Conservation (phyloP, 2,329 filamentous ascomycete genomes). For the Ramularia collo-cygni region DNA sequence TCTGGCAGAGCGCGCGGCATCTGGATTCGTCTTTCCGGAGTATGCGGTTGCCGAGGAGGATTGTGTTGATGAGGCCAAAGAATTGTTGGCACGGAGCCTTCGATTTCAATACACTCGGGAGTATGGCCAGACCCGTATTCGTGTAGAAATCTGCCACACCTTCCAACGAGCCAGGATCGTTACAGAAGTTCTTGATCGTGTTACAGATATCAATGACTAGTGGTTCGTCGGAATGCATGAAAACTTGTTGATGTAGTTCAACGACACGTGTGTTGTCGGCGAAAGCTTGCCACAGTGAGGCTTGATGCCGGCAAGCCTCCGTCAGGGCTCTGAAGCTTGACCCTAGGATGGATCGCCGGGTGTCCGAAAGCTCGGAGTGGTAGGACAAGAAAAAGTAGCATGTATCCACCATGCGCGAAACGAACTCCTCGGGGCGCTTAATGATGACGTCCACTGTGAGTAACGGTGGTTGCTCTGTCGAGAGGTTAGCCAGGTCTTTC, state of each 20-base stretch:
- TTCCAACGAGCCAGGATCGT: conserved; percentile 11
- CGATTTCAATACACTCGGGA: conserved; percentile 16
- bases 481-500: conserved; percentile 3
- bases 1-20: conserved; percentile 16
- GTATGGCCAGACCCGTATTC: conserved; percentile 13
- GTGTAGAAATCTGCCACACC: conserved; percentile 19
- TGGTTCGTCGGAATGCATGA: conserved; percentile 16
- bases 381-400: conserved; percentile 7
- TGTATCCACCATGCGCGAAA: conserved; percentile 16
- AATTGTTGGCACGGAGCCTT: conserved; percentile 9
- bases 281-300: conserved; percentile 28
- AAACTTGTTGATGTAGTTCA: conserved; percentile 31
- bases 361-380: neutral
- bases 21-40: conserved; percentile 14
- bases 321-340: conserved; percentile 3
- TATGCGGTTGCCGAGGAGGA: conserved; percentile 12
- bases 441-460: conserved; percentile 16
- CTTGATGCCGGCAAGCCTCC: conserved; percentile 10
- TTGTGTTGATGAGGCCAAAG: conserved; percentile 16
- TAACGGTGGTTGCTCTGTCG: conserved; percentile 11
- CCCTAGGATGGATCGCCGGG: conserved; percentile 5
- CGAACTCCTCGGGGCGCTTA: conserved; percentile 16
- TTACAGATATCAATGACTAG: conserved; percentile 12
- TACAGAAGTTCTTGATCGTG: conserved; percentile 20
- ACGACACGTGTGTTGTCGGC: conserved; percentile 19